phyloP scores from a whole-genome alignment of 768 basidiomycete genomes.

The Termitomyces sp. region DNA sequence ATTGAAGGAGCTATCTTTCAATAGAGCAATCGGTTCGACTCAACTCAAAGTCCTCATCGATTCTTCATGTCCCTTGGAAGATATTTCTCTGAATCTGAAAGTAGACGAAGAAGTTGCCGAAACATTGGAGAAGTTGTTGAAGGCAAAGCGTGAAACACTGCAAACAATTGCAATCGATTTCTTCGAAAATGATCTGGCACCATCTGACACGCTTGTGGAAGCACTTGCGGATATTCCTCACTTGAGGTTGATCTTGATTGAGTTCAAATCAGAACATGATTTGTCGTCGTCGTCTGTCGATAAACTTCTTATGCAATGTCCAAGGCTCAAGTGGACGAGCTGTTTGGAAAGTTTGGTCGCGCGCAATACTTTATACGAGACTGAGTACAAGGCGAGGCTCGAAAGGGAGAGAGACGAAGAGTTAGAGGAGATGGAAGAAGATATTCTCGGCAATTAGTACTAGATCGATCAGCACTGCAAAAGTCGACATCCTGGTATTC shows the following conservation, averaged over 20 bases:
- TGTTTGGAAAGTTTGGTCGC: neutral
- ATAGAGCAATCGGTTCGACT: neutral
- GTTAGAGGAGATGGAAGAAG: neutral
- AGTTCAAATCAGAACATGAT: neutral
- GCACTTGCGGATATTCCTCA: neutral
- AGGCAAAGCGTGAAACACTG: neutral
- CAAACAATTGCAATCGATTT: neutral
- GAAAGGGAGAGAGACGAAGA: neutral
- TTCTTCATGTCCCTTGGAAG: neutral
- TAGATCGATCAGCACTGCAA: no score
- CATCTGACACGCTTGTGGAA: neutral
- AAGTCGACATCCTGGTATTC: neutral
- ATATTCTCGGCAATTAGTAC: neutral
- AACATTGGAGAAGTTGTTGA: neutral
- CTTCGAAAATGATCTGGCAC: neutral
- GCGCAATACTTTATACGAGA: neutral
- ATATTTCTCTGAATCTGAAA: neutral
- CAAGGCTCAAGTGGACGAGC: neutral
- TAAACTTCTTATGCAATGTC: neutral
- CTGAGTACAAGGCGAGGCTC: neutral
- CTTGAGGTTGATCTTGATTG: neutral
- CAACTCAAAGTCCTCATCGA: neutral
- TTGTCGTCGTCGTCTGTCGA: neutral
- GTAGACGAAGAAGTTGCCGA: neutral
- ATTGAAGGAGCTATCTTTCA: neutral